Base-by-base conservation (phyloP, 495 filamentous ascomycete species). In the Mytilinidion resinicola region DNA sequence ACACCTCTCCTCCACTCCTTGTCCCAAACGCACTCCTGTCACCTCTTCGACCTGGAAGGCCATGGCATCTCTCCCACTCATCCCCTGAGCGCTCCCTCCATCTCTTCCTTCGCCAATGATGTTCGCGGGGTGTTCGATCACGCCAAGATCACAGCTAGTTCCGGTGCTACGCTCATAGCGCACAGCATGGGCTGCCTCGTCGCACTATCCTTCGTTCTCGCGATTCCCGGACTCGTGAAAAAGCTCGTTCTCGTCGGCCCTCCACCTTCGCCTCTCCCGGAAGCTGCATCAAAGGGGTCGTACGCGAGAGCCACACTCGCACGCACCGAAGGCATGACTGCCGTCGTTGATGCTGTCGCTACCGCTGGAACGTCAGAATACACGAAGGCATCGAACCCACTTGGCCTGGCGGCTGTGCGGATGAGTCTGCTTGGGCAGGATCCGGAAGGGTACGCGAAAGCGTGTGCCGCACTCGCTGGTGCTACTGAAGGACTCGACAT, bases 401-500 rank as follows among this genome's bases (percentile, higher is more conserved):
- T 81, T 7, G 70, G 65, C 19, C 43, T 74, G 36, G 66, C 72
- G 12, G 74, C 77, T 4, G 68, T 72, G 10, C 67, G 75, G 19
- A 61, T 69, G 46, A 77, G 72, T 37, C 63, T 81, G 14, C 63
- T 77, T 0, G 61, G 70, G 0, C 76, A 77, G 54, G 72, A 77
- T 56, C 72, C 78, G 1, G 79, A 82, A 57, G 78, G 76, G 9
- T 83, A 81, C 61, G 78, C 78, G 0, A 83, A 82, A 59, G 77
- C 71, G 0, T 82, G 78, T 53, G 67, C 72, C 11, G 78, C 79
- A 11, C 69, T 80, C 36, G 77, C 78, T 30, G 61, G 71, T 7
- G 70, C 74, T 6, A 69, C 66, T n/a, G 14, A 51, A 53, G 12
- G 55, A 67, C 35, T 75, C 33, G 63, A 67, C 38, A 47, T 75